These are phyloP conservation scores for Begonia peltatifolia DNA, from an alignment of 306 rosid species.

Conservation along the genomic window DNA sequence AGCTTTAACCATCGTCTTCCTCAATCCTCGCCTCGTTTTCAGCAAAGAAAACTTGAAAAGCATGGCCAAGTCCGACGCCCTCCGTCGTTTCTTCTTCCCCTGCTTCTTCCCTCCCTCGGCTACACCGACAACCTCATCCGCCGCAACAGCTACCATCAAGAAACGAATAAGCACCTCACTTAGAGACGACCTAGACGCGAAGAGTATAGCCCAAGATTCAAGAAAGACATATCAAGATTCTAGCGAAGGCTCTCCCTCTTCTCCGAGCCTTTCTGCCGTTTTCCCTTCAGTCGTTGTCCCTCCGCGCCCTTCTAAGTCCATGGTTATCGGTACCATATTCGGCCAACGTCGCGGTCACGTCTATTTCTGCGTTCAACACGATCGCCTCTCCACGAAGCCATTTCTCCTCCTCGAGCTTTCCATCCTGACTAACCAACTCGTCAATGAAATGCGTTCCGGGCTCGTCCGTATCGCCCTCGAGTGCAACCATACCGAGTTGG, in stretches of 20 bases:
- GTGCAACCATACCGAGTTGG: conserved; percentile 24
- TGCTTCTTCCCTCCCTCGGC: conserved; percentile 41
- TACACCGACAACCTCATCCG: conserved; percentile 2
- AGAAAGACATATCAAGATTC: conserved; percentile 22
- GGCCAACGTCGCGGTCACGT: conserved; percentile 78
- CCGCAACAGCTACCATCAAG: conserved; percentile 25
- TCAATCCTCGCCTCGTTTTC: background rate
- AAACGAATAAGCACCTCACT: conserved; percentile 58
- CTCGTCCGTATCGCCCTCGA: conserved; percentile 76
- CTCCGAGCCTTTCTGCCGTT: background rate
- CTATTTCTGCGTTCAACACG: conserved; percentile 74
- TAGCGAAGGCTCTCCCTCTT: conserved; percentile 18
- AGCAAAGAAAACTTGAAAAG: conserved; percentile 6
- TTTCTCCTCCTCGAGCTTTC: conserved; percentile 66
- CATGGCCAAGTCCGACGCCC: conserved; percentile 60
- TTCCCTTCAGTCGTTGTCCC: conserved; percentile 14
- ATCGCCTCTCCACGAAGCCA: conserved; percentile 49
- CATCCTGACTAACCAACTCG: conserved; percentile 52
- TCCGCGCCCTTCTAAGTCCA: conserved; percentile 44
- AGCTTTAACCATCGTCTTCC: background rate
- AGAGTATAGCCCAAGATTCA: conserved; percentile 1
- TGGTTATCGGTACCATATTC: conserved; percentile 84
- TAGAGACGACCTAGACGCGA: conserved; percentile 17
- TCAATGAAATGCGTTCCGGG: conserved; percentile 71
- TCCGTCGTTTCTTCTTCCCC: conserved; percentile 77